Conservation (phyloP, 208 protist genomes). For the Endotrypanum monterogeii region DNA sequence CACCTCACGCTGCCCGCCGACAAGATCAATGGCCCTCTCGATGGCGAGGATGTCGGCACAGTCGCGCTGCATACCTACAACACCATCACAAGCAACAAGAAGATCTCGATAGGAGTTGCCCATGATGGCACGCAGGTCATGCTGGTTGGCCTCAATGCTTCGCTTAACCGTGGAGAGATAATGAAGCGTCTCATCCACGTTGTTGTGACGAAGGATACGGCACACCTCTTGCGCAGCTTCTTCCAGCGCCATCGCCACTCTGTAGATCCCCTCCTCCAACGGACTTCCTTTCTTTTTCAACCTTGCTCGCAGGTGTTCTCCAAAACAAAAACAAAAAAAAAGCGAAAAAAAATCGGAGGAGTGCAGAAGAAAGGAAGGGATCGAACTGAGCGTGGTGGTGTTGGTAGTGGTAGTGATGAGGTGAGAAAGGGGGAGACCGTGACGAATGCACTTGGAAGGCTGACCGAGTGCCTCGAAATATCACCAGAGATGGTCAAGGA, state of each 20-base stretch:
- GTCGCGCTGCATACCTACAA: slow-evolving; percentile 51
- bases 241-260: slow-evolving; percentile 13
- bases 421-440: too few relatives aligned
- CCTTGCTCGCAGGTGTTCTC: too few relatives aligned
- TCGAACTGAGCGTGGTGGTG: too few relatives aligned
- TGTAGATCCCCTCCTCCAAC: too few relatives aligned
- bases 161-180: slow-evolving; percentile 59
- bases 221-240: slow-evolving; percentile 67
- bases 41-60: slow-evolving; percentile 48
- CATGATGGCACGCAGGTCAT: slow-evolving; percentile 46
- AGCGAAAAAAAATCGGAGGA: too few relatives aligned
- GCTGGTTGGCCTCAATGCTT: slow-evolving; percentile 58
- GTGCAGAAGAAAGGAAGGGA: too few relatives aligned
- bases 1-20: not conserved
- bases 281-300: not conserved
- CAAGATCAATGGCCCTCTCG: slow-evolving; percentile 24
- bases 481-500: too few relatives aligned
- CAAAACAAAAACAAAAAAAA: too few relatives aligned
- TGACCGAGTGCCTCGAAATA: too few relatives aligned
- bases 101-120: slow-evolving; percentile 63
- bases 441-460: too few relatives aligned
- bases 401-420: too few relatives aligned
- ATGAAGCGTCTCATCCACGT: slow-evolving; percentile 45
- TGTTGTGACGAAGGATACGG: slow-evolving; percentile 62
- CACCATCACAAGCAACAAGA: slow-evolving; percentile 53